Conservation (phyloP, 2,329 filamentous ascomycete species). For the Diplocarpon rosae region DNA sequence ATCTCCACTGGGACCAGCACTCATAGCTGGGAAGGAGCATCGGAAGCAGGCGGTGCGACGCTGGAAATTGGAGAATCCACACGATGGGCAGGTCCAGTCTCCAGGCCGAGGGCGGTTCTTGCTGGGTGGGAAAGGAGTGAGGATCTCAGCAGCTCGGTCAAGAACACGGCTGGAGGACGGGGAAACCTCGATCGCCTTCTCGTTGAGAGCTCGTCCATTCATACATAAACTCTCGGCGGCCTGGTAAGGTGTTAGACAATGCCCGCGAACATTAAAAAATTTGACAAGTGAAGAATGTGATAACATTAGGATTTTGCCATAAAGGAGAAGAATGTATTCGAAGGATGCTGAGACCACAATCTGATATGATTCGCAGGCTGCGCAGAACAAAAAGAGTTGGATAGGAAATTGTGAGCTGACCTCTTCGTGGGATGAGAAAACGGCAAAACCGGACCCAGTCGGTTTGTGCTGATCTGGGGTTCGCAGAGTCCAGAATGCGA, state of each 20-base stretch:
- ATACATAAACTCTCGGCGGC: conserved; percentile 97
- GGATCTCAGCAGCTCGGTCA: conserved; percentile 87
- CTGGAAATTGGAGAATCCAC: conserved; percentile 99
- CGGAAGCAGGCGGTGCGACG: conserved; percentile 97
- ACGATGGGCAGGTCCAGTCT: conserved; percentile 98
- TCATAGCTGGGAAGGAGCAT: conserved; percentile 95
- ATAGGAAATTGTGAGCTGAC: conserved; percentile 36
- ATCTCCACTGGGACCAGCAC: conserved; percentile 59
- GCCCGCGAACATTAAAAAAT: conserved; percentile 24
- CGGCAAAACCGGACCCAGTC: conserved; percentile 95
- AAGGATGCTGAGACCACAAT: conserved; percentile 19
- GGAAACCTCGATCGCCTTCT: conserved; percentile 98
- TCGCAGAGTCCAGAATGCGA: conserved; percentile 96
- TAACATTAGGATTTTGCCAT: conserved; percentile 21
- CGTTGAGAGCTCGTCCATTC: conserved; percentile 95
- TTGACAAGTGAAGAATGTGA: conserved; percentile 17
- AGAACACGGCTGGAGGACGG: conserved; percentile 94
- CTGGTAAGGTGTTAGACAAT: conserved; percentile 38
- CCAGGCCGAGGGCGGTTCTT: conserved; percentile 96
- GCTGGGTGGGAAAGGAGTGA: conserved; percentile 94
- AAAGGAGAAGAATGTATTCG: conserved; percentile 25
- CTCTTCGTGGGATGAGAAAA: conserved; percentile 98
- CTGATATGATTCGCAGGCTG: conserved; percentile 19
- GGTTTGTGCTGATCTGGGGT: conserved; percentile 99
- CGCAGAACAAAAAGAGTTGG: conserved; percentile 22